Conservation (phyloP, 179 eudicot species). For the Spergularia azorica region DNA sequence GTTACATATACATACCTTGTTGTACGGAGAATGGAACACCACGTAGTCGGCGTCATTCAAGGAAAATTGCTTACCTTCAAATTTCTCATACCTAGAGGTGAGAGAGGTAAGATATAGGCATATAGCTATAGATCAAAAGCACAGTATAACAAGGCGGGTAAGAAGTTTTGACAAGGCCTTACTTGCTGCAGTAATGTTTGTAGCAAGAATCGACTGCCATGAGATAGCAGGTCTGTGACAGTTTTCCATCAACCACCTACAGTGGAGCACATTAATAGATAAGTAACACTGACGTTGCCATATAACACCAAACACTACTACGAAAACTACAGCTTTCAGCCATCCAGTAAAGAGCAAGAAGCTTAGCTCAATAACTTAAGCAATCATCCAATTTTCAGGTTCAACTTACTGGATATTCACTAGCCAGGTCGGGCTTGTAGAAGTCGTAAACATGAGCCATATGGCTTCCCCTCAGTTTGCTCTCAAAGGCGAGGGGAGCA, state of each 20-base stretch:
- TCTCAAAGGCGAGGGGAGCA: slow-evolving; percentile 91
- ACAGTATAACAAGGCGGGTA: background rate
- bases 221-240: slow-evolving; percentile 93
- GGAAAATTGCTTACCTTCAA: slow-evolving; percentile 82
- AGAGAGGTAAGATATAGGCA: background rate
- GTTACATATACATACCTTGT: slow-evolving; percentile 63
- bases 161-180: slow-evolving; percentile 23
- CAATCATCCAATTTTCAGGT: no score
- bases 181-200: slow-evolving; percentile 65
- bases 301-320: no score
- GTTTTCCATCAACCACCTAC: slow-evolving; percentile 96
- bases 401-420: slow-evolving; percentile 90
- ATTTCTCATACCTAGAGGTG: slow-evolving; percentile 68
- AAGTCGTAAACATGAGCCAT: slow-evolving; percentile 98
- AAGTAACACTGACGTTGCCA: background rate
- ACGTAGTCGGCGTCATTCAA: slow-evolving; percentile 68
- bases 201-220: slow-evolving; percentile 95
- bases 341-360: background rate
- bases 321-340: background rate
- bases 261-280: slow-evolving; percentile 8
- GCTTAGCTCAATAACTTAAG: no score
- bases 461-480: slow-evolving; percentile 90
- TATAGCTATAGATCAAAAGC: background rate
- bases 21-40: slow-evolving; percentile 97
- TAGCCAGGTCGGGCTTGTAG: slow-evolving; percentile 95